A percentile compares a stretch with the other conserved stretches of the same genome.
phyloP scores from a whole-genome alignment of 1,284 basidiomycete species.

The Exsudoporus floridanus region DNA sequence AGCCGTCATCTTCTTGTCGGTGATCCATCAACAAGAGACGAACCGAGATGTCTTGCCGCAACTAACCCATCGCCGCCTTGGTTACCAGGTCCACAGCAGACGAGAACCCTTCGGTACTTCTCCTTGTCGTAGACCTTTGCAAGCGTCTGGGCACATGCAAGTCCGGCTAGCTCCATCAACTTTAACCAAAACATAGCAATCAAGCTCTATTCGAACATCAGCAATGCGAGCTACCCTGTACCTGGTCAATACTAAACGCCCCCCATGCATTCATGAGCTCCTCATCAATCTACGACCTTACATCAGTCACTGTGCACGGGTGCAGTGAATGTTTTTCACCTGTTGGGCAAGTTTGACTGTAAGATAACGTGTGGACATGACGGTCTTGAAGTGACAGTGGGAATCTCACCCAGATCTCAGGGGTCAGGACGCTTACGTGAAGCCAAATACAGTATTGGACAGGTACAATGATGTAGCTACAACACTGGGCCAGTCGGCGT shows the following conservation, averaged over 20 bases:
- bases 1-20: neutral
- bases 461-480: constrained; percentile 11
- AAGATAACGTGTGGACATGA: constrained; percentile 74
- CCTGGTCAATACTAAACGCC: constrained; percentile 91
- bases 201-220: neutral
- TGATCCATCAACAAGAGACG: constrained; percentile 18
- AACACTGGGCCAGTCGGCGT: neutral
- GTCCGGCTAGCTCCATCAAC: constrained; percentile 98
- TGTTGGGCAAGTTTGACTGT: constrained; percentile 81
- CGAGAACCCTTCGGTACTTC: constrained; percentile 73
- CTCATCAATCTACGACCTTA: constrained; percentile 72
- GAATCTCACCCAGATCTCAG: constrained; percentile 1
- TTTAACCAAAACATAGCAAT: constrained; percentile 34
- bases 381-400: constrained; percentile 6
- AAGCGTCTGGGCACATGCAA: constrained; percentile 91
- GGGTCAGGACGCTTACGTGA: neutral
- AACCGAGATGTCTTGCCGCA: constrained; percentile 90
- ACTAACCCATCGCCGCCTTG: constrained; percentile 98
- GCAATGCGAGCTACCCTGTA: constrained; percentile 23
- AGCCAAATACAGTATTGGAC: constrained; percentile 4
- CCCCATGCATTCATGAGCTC: constrained; percentile 85
- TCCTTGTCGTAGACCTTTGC: constrained; percentile 72
- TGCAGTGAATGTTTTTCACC: constrained; percentile 40
- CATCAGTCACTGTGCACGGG: neutral
- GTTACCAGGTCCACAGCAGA: constrained; percentile 96